Evolutionary conservation across 768 basidiomycete genomes (phyloP).

Genomic region (Hirschioporus abietinus): DNA sequence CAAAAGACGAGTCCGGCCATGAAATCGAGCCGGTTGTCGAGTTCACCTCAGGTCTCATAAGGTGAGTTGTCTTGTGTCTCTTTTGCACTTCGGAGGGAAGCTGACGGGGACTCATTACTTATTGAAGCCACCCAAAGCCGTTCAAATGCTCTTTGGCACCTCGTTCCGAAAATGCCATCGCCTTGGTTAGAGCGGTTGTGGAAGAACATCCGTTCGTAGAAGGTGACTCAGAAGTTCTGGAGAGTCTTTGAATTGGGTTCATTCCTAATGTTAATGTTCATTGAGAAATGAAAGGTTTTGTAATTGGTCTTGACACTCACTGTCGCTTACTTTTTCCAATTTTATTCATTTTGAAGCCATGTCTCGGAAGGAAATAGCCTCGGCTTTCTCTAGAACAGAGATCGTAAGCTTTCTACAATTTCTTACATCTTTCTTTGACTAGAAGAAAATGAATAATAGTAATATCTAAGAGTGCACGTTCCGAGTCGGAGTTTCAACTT

Average conservation of each 20-base stretch:
- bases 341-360: too few relatives aligned
- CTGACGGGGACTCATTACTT: not conserved
- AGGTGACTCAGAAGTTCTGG: not conserved
- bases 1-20: constrained; percentile 5
- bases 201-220: not conserved
- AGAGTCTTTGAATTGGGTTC: not conserved
- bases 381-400: too few relatives aligned
- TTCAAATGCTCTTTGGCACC: not conserved
- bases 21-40: constrained; percentile 6
- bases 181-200: not conserved
- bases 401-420: too few relatives aligned
- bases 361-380: too few relatives aligned
- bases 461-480: too few relatives aligned
- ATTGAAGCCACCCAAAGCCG: not conserved
- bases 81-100: not conserved
- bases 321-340: too few relatives aligned
- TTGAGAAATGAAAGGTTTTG: too few relatives aligned
- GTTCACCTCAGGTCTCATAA: constrained; percentile 20
- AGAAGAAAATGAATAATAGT: too few relatives aligned
- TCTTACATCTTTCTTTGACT: too few relatives aligned
- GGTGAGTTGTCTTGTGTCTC: constrained; percentile 10
- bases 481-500: too few relatives aligned
- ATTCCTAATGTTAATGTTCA: too few relatives aligned
- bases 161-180: not conserved
- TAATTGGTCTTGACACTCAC: too few relatives aligned